Evolutionary conservation across 352 stramenopile genomes (phyloP).

Genomic region (Globisporangium mamillatum): DNA sequence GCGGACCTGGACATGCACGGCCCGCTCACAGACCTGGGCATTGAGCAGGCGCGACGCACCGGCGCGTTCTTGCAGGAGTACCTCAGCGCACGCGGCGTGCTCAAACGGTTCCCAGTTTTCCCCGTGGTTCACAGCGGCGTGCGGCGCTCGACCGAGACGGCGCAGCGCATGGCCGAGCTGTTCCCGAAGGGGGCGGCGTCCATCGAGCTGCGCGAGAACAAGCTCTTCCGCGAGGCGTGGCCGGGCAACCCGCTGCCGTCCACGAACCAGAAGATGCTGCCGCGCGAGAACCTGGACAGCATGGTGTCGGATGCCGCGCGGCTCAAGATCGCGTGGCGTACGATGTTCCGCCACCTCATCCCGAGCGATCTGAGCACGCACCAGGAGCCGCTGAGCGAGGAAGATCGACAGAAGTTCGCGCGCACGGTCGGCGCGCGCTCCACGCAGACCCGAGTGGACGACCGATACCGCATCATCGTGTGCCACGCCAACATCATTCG

Average conservation of each 20-base stretch:
- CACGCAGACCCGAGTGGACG: slow-evolving; percentile 31
- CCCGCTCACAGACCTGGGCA: slow-evolving; percentile 51
- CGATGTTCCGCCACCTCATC: slow-evolving; percentile 66
- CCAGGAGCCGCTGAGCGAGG: slow-evolving; percentile 26
- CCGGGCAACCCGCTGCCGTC: slow-evolving; percentile 61
- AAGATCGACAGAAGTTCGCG: slow-evolving; percentile 29
- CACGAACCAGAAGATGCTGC: slow-evolving; percentile 58
- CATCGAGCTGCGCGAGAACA: slow-evolving; percentile 58
- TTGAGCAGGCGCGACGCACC: slow-evolving; percentile 43
- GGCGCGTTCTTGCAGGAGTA: slow-evolving; percentile 55
- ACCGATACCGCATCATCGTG: slow-evolving; percentile 58
- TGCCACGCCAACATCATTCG: slow-evolving; percentile 76
- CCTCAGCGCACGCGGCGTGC: slow-evolving; percentile 37
- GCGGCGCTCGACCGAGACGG: slow-evolving; percentile 49
- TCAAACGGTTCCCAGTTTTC: slow-evolving; percentile 59
- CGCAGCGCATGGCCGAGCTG: slow-evolving; percentile 34
- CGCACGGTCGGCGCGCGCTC: slow-evolving; percentile 27
- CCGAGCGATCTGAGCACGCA: slow-evolving; percentile 40
- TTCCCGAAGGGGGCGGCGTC: slow-evolving; percentile 31
- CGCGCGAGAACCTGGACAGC: slow-evolving; percentile 68
- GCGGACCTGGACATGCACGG: slow-evolving; percentile 50
- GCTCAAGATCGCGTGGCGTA: slow-evolving; percentile 61
- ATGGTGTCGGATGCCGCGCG: slow-evolving; percentile 70
- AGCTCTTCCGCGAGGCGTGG: slow-evolving; percentile 68
- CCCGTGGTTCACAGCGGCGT: slow-evolving; percentile 62